Conservation (phyloP, 108 stramenopile genomes). For the Pseudonitzschia multiseries region DNA sequence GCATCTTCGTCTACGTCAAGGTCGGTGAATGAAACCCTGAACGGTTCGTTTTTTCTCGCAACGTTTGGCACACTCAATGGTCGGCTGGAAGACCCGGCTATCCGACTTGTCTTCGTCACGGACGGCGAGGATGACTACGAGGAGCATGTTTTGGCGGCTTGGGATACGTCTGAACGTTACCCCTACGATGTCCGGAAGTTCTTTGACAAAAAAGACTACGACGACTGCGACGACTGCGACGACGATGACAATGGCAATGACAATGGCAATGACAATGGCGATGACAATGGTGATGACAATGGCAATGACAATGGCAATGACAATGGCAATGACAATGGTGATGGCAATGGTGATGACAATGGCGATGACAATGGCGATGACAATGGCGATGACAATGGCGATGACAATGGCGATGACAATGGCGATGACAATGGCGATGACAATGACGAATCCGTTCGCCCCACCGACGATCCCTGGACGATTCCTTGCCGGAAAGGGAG, state of each 20-base stretch:
- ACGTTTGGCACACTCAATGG: constrained; percentile 26
- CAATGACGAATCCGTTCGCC: background rate
- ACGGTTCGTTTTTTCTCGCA: constrained; percentile 14
- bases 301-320: constrained; percentile 1
- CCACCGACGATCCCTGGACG: constrained; percentile 3
- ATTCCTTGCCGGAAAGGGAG: constrained; percentile 7
- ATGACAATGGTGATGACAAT: too few species aligned
- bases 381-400: background rate
- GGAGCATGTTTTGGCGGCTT: too few species aligned
- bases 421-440: constrained; percentile 9
- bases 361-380: background rate
- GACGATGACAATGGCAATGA: too few species aligned
- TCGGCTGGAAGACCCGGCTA: constrained; percentile 21
- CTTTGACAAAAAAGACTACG: too few species aligned
- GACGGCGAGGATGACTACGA: background rate
- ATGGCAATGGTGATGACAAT: background rate
- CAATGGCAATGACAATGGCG: too few species aligned
- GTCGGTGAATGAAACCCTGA: background rate
- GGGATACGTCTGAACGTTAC: too few species aligned
- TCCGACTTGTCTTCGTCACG: background rate
- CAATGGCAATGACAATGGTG: constrained; percentile 21
- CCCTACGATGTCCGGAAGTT: too few species aligned
- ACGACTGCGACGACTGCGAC: too few species aligned
- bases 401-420: constrained; percentile 31
- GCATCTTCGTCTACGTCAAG: too few species aligned